Evolutionary conservation across 441 rosid species (phyloP), one percentile per base, ranked within the genome.

Genomic region (Pelargonium cotyledonis): DNA sequence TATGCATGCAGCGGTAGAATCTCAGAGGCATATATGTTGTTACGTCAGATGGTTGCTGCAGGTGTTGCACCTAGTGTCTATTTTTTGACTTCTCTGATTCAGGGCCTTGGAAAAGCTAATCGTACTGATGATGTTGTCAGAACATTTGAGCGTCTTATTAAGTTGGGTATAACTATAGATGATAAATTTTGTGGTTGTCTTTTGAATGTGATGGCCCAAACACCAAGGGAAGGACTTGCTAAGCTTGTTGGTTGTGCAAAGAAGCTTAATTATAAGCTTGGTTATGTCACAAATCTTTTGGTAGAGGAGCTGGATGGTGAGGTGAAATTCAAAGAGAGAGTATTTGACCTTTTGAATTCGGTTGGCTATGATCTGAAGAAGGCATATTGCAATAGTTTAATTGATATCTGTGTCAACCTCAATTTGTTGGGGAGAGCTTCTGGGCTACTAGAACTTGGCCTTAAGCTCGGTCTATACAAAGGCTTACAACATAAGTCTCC

Each of bases 101-200:
- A 49, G 18, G 57, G 57, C 18, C 57, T 49, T 2, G 57, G 57
- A 15, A 49, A 49, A 49, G 57, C 57, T 49, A 49, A 49, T 49
- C 57, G 57, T 12, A 49, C 57, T 14, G 57, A 49, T 49, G 57
- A 49, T 49, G 57, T 49, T 49, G 57, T 49, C 18, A 11, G 57
- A 15, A 49, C 57, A 49, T 49, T 49, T 49, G 57, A 14, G 14
- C 57, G 57, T 14, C 6, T 49, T 15, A 49, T 14, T 12, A 15
- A 49, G 57, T 49, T 49, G 57, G 57, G 57, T 49, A 49, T 49
- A 49, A n/a, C 57, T 49, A 49, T 49, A 49, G 57, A 49, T 49
- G 57, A 49, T 14, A n/a, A 15, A 49, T 49, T 49, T 14, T 49
- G 57, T 49, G 57, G 57, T 3, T 49, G 57, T 49, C 57, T 49